Conservation (phyloP, 805 yeast genomes). For the Lipomyces starkeyi region DNA sequence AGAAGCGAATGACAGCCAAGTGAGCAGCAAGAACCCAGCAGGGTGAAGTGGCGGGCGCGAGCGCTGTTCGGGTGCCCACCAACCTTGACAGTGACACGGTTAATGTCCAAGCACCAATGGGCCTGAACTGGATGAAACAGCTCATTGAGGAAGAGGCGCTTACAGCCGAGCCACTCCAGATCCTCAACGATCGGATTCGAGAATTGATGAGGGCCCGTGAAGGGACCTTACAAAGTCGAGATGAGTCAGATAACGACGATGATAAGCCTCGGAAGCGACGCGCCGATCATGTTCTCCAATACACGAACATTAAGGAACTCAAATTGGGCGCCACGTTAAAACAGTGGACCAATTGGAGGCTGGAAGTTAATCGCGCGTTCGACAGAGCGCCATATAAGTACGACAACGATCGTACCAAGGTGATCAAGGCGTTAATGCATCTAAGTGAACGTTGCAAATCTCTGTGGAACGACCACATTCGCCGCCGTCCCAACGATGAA, state of each 20-base stretch:
- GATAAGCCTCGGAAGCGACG: neutral
- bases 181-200: neutral
- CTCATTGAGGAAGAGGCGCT: neutral
- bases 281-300: neutral
- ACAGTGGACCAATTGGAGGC: neutral
- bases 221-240: neutral
- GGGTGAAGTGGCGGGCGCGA: too few species aligned
- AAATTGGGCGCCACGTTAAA: neutral
- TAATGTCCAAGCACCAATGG: neutral
- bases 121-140: neutral
- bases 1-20: too few species aligned
- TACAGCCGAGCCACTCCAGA: neutral
- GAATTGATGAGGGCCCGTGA: neutral
- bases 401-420: neutral
- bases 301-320: neutral
- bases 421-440: neutral
- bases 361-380: neutral
- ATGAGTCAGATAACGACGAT: neutral
- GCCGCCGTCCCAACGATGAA: neutral
- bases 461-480: neutral
- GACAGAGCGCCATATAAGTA: neutral
- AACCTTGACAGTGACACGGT: neutral
- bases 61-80: too few species aligned
- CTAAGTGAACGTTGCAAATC: neutral
- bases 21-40: too few species aligned